Evolutionary conservation across 2,329 filamentous ascomycete species (phyloP), one percentile per base, ranked within the genome.

Genomic region (Pleochaeta shiraiana): DNA sequence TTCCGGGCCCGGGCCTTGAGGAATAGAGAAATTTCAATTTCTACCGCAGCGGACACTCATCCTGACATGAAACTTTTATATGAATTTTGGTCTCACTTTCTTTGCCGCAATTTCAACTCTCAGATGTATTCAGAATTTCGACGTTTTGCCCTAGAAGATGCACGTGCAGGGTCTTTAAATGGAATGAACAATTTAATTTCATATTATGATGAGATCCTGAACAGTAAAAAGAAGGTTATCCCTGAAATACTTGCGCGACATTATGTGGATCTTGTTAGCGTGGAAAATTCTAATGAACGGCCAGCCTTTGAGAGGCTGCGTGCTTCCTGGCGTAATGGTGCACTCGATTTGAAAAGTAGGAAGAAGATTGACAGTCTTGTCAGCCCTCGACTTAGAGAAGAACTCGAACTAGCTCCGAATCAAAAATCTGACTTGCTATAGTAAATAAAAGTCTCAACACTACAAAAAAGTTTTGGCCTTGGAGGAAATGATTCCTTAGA

Each of bases 91-190:
- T 83, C 83, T 24, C 81, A 86, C 72, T 88, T 87, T 71, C 78
- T 90, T 67, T 79, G 83, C 67, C 79, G 82, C 70, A 85, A 87
- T 74, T 90, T 90, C 79, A 87, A 90, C 73, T 77, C 79, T 65
- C 78, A 77, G 71, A 87, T 91, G 82, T 90, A 90, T 75, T 77
- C 82, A 71, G 86, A 90, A 73, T 90, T 90, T 75, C 82, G 83
- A 68, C 76, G 77, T 70, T 78, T 81, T 72, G 86, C 87, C 64
- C 75, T 85, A 67, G 82, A 85, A 71, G 87, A 90, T 74, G 77
- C 79, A 65, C 73, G 78, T 67, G 77, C 77, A 70, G 75, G 75
- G 70, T 78, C 78, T 66, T 76, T 76, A 66, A 76, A 76, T 67
- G 86, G 86, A 61, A 76, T 87, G 71, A 78, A 78, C 65, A 81